Conservation (phyloP, 2,329 filamentous ascomycete genomes). For the Polytolypa hystricis region DNA sequence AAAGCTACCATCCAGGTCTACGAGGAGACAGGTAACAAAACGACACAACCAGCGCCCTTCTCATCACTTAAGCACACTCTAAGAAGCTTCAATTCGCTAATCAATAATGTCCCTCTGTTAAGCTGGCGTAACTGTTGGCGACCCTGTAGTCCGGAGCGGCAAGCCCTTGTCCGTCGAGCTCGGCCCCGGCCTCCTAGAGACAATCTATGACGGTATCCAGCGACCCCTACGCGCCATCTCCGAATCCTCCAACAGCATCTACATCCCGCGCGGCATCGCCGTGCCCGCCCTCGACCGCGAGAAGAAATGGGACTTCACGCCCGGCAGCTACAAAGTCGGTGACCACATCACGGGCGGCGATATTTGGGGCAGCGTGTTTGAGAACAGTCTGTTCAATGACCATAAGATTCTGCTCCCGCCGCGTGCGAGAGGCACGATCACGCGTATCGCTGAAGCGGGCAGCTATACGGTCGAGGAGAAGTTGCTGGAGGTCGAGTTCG, state of each 20-base stretch:
- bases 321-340: conserved; percentile 73
- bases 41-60: conserved; percentile 4
- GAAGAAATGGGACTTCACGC: conserved; percentile 95
- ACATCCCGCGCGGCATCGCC: conserved; percentile 89
- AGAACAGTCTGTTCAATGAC: conserved; percentile 88
- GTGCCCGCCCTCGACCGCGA: conserved; percentile 77
- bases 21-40: conserved; percentile 76
- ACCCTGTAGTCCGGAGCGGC: conserved; percentile 79
- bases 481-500: conserved; percentile 91
- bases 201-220: conserved; percentile 99
- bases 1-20: conserved; percentile 98
- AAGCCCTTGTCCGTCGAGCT: conserved; percentile 97
- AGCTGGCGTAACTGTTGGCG: conserved; percentile 89
- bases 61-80: conserved; percentile 1
- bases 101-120: too few species aligned
- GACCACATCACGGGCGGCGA: conserved; percentile 96
- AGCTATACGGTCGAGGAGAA: conserved; percentile 91
- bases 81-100: too few species aligned
- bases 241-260: conserved; percentile 71
- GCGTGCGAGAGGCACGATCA: conserved; percentile 82
- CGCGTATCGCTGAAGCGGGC: conserved; percentile 76
- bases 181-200: conserved; percentile 92
- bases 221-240: conserved; percentile 81
- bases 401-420: conserved; percentile 92
- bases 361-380: conserved; percentile 86